Evolutionary conservation across 805 yeast species (phyloP).

Genomic region (Candida sakaeoensis): DNA sequence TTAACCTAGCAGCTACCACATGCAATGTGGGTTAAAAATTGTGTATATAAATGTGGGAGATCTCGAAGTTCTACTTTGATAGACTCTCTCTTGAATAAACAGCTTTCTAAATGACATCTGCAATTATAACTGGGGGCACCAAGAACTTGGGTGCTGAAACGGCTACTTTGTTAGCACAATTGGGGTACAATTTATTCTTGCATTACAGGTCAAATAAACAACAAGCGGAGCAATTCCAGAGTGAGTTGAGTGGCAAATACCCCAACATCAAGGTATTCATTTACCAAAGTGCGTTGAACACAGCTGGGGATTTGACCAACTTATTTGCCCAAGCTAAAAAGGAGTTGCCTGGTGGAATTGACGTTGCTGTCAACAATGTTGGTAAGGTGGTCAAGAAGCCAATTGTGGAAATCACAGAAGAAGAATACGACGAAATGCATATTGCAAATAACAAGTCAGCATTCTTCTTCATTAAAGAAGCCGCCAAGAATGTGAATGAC

Average conservation of each 20-base stretch:
- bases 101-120: constrained; percentile 19
- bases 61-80: too few relatives aligned
- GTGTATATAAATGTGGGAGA: too few relatives aligned
- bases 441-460: constrained; percentile 55
- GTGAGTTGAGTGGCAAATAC: constrained; percentile 29
- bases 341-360: constrained; percentile 46
- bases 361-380: constrained; percentile 64
- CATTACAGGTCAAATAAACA: constrained; percentile 51
- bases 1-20: too few relatives aligned
- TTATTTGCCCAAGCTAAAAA: constrained; percentile 45
- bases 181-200: constrained; percentile 51
- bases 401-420: constrained; percentile 46
- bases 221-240: constrained; percentile 33
- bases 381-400: constrained; percentile 67
- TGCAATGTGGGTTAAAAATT: too few relatives aligned
- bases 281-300: constrained; percentile 41
- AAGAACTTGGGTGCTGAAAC: constrained; percentile 58
- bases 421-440: constrained; percentile 55
- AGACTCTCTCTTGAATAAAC: not conserved
- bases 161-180: constrained; percentile 50
- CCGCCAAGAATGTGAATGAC: constrained; percentile 47
- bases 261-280: constrained; percentile 38
- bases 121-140: constrained; percentile 57
- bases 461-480: constrained; percentile 57
- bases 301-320: constrained; percentile 38